Evolutionary conservation across 371 early-diverging fungal genomes (phyloP), one percentile per base, ranked within the genome.

Genomic region (Apophysomyces elegans): DNA sequence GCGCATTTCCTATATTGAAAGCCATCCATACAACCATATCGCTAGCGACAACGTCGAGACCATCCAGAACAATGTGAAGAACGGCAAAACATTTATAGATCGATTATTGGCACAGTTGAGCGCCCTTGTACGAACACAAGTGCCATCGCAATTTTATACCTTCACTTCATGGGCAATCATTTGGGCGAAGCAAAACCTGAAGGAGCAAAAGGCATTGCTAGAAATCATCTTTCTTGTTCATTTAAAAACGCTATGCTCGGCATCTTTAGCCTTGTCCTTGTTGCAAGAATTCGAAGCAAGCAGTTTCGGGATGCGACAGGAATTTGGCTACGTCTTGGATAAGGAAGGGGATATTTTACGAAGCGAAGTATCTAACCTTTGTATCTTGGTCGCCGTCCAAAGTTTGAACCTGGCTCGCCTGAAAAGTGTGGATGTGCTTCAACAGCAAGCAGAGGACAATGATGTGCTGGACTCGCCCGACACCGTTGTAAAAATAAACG

Each of bases 121-220:
- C 12, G 61, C 39, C 38, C 65, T 75, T 39, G 65, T 68, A 1
- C 77, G 77, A 13, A 61, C 65, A 9, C 46, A 60, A 4, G 63
- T 72, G 2, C 76, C 77, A 6, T 44, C 65, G 3, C 64, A 57
- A 39, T 64, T 56, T 16, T 44, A 66, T 12, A 54, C 65, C 4
- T 58, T 47, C 11, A 38, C 61, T 7, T 45, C 54, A 8, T 64
- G 70, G 65, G 58, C 75, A 1, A 38, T 18, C 4, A 54, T 62
- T 13, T 79, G 76, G 76, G 75, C 78, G 7, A 77, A 78, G 16
- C 83, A 82, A 21, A 67, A 67, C 11, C 66, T 82, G n/a, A 69
- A 66, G 39, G 83, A 82, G 57, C 75, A 82, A 46, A 68, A 70
- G 36, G 75, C 73, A 9, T 62, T 82, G 13, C 58, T 82, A 56